Conservation (phyloP, 2,329 filamentous ascomycete species). For the Corinectria fuckeliana region DNA sequence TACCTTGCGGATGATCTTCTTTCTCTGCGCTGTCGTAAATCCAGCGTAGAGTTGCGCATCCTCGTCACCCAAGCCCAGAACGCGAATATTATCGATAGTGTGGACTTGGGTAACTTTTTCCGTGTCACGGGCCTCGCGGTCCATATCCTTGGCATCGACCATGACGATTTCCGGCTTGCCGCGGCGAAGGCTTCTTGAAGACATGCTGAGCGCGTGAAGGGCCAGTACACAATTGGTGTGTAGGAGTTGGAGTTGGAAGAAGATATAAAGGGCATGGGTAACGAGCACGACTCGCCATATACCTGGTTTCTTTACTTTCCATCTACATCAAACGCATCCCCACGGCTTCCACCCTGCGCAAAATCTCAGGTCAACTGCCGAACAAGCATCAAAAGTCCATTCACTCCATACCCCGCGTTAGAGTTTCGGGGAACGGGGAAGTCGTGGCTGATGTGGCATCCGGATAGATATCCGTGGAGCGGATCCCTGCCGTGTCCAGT, state of each 20-base stretch:
- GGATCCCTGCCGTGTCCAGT: not conserved
- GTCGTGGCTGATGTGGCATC: not conserved
- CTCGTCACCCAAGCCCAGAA: slow-evolving; percentile 38
- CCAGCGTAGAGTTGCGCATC: slow-evolving; percentile 40
- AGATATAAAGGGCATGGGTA: not conserved
- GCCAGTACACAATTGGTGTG: not conserved
- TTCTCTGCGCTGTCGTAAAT: slow-evolving; percentile 31
- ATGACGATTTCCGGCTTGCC: slow-evolving; percentile 36
- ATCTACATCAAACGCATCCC: not conserved
- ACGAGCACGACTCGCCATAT: slow-evolving; percentile 6
- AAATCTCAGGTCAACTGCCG: not conserved
- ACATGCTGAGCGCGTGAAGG: slow-evolving; percentile 1
- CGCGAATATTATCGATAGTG: slow-evolving; percentile 39
- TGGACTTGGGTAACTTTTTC: slow-evolving; percentile 31
- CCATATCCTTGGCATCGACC: slow-evolving; percentile 25
- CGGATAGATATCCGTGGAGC: slow-evolving; percentile 10
- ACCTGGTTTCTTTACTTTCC: too few relatives aligned
- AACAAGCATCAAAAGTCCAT: not conserved
- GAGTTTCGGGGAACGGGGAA: not conserved
- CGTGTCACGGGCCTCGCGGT: not conserved
- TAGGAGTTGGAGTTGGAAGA: not conserved
- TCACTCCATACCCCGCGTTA: slow-evolving; percentile 15
- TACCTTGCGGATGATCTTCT: slow-evolving; percentile 37
- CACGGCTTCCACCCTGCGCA: not conserved
- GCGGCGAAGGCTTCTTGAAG: not conserved